Evolutionary conservation across 768 basidiomycete genomes (phyloP).

Genomic region (Psilocybe cubensis): DNA sequence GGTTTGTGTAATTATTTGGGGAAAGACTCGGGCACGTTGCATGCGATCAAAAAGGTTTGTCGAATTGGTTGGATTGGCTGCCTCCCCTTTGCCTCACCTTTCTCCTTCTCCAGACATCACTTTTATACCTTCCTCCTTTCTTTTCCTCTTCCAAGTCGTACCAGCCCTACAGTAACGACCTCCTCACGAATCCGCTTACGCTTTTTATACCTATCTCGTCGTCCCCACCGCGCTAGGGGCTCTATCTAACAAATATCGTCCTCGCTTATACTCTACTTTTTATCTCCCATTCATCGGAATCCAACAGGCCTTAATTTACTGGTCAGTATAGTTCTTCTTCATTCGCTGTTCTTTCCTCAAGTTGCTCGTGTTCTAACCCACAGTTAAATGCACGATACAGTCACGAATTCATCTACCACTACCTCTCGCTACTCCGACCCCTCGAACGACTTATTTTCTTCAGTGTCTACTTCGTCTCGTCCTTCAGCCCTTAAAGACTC

Average conservation of each 20-base stretch:
- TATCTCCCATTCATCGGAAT: constrained; percentile 32
- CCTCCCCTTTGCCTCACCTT: constrained; percentile 66
- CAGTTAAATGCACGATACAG: constrained; percentile 75
- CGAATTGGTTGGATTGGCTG: constrained; percentile 32
- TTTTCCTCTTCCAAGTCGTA: constrained; percentile 28
- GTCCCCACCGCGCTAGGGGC: constrained; percentile 6
- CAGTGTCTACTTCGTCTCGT: constrained; percentile 30
- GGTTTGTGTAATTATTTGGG: constrained; percentile 1
- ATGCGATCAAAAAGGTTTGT: constrained; percentile 66
- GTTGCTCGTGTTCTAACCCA: constrained; percentile 29
- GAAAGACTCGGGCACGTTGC: constrained; percentile 65
- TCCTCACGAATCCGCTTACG: constrained; percentile 24
- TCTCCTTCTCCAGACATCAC: constrained; percentile 32
- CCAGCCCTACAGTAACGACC: constrained; percentile 22
- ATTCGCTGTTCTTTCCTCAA: constrained; percentile 26
- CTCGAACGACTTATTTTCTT: constrained; percentile 17
- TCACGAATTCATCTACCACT: constrained; percentile 52
- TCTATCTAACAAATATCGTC: constrained; percentile 19
- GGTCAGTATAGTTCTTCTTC: constrained; percentile 33
- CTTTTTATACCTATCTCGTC: constrained; percentile 32
- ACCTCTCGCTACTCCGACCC: constrained; percentile 27
- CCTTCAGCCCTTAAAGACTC: constrained; percentile 37
- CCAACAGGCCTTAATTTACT: constrained; percentile 42
- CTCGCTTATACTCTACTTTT: constrained; percentile 24
- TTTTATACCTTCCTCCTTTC: constrained; percentile 16